Percentiles rank a stretch among this genome's conserved stretches.
phyloP scores from a whole-genome alignment of 108 stramenopile species.

The Conticribra weissflogii region DNA sequence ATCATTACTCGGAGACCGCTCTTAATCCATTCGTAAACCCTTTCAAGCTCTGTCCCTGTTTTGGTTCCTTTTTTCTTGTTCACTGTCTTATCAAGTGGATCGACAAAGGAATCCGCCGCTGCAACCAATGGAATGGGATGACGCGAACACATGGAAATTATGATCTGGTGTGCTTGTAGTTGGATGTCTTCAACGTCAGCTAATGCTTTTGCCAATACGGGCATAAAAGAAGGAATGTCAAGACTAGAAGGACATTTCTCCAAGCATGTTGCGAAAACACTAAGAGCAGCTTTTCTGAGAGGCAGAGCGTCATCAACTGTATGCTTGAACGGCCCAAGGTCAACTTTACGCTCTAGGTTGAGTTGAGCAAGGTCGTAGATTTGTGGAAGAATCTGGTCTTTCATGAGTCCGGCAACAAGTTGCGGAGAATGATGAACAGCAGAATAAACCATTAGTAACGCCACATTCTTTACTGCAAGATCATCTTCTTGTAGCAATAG shows the following conservation, averaged over 20 bases:
- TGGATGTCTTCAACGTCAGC: slow-evolving; percentile 85
- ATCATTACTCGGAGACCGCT: slow-evolving; percentile 77
- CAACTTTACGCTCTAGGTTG: slow-evolving; percentile 89
- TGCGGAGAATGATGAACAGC: slow-evolving; percentile 91
- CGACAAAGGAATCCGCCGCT: slow-evolving; percentile 73
- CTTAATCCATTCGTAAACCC: slow-evolving; percentile 86
- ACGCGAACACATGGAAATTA: slow-evolving; percentile 70
- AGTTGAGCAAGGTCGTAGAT: slow-evolving; percentile 79
- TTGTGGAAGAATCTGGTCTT: slow-evolving; percentile 72
- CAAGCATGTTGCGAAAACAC: slow-evolving; percentile 90
- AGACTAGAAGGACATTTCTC: slow-evolving; percentile 78
- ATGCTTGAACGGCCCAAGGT: slow-evolving; percentile 98
- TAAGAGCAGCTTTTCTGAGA: slow-evolving; percentile 92
- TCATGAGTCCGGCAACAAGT: slow-evolving; percentile 76
- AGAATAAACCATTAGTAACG: slow-evolving; percentile 93
- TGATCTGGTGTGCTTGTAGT: slow-evolving; percentile 82
- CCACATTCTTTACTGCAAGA: slow-evolving; percentile 82
- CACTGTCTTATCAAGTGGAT: slow-evolving; percentile 83
- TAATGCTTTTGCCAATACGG: slow-evolving; percentile 73
- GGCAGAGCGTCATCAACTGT: slow-evolving; percentile 97
- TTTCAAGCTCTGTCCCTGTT: slow-evolving; percentile 82
- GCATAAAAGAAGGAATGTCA: slow-evolving; percentile 78
- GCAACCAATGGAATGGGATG: slow-evolving; percentile 67
- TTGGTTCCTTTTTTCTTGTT: slow-evolving; percentile 83
- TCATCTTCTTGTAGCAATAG: slow-evolving; percentile 83